A percentile compares a stretch with the other conserved stretches of the same genome.
phyloP scores from a whole-genome alignment of 2,329 filamentous ascomycete species.

The Sclerotiophoma versabilis region DNA sequence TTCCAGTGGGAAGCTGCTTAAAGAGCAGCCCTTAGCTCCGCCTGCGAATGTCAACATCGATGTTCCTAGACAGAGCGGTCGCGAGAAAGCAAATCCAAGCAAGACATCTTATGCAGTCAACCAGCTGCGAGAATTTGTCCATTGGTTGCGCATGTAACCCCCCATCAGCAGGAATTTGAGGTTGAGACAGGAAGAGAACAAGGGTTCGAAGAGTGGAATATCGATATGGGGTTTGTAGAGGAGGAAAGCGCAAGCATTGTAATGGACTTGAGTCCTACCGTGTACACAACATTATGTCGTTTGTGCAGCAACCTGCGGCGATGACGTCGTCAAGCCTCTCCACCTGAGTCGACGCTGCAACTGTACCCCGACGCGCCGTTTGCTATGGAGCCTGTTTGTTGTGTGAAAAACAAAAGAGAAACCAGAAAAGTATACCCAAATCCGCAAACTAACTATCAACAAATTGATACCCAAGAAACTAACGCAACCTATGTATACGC shows the following conservation, averaged over 20 bases:
- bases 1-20: too few species aligned
- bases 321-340: not conserved
- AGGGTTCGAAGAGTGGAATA: not conserved
- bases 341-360: too few species aligned
- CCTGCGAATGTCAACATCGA: too few species aligned
- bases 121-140: too few species aligned
- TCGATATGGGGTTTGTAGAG: not conserved
- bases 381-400: not conserved
- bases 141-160: too few species aligned
- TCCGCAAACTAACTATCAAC: conserved; percentile 8
- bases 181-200: too few species aligned
- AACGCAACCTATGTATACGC: conserved; percentile 27
- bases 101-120: too few species aligned
- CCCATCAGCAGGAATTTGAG: too few species aligned
- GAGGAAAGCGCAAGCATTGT: not conserved
- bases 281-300: not conserved
- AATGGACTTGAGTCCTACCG: not conserved
- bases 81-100: too few species aligned
- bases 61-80: too few species aligned
- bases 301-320: not conserved
- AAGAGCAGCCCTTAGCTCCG: too few species aligned
- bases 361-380: not conserved
- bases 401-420: conserved; percentile 2
- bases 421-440: conserved; percentile 22
- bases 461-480: conserved; percentile 21